phyloP scores from a whole-genome alignment of 768 basidiomycete genomes.

The Pulveroboletus ravenelii region DNA sequence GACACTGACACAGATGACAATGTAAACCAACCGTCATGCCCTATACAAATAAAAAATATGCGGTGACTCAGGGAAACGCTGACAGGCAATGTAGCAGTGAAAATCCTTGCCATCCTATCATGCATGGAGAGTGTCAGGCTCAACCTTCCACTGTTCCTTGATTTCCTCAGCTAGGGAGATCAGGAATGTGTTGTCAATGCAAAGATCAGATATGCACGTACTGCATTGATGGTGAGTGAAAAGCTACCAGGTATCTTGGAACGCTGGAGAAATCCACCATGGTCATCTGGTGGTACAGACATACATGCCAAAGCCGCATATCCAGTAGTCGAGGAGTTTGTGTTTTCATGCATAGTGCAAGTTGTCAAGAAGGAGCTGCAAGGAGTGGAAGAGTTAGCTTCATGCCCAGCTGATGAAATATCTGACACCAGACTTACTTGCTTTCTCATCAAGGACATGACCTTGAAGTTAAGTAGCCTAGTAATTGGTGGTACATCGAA shows the following conservation, averaged over 20 bases:
- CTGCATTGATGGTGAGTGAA: not conserved
- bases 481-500: not conserved
- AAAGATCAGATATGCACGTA: not conserved
- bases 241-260: not conserved
- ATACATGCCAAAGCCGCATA: not conserved
- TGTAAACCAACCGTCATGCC: not conserved
- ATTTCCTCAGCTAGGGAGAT: conserved; percentile 1
- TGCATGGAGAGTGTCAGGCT: not conserved
- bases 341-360: not conserved
- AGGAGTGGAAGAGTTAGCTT: not conserved
- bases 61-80: not conserved
- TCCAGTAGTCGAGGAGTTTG: not conserved
- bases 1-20: not conserved
- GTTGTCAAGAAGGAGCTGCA: not conserved
- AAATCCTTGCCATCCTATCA: not conserved
- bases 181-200: not conserved
- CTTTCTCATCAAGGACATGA: not conserved
- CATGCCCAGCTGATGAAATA: not conserved
- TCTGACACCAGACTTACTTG: not conserved
- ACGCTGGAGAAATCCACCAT: not conserved
- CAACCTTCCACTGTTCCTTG: not conserved
- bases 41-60: not conserved
- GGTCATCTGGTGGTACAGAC: not conserved
- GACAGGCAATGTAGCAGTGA: not conserved
- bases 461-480: not conserved